These are phyloP conservation scores for Peniophora sp. DNA, from an alignment of 1,284 basidiomycete species.

Conservation along the genomic window DNA sequence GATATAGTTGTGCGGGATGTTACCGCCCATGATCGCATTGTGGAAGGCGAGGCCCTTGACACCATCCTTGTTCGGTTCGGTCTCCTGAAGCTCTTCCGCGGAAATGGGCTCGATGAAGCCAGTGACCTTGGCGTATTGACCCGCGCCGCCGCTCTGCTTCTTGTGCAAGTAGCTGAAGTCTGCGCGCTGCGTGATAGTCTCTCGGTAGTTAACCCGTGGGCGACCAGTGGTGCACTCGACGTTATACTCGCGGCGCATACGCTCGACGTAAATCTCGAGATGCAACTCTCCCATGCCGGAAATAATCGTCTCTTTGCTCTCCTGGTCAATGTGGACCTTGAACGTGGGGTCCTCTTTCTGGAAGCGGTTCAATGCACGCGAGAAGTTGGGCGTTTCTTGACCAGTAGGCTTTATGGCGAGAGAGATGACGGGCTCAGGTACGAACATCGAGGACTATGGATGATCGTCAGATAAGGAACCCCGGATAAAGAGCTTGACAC, in stretches of 20 bases:
- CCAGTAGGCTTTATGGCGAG: constrained; percentile 90
- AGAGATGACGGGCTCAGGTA: constrained; percentile 97
- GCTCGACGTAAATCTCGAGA: constrained; percentile 98
- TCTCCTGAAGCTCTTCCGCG: too few species aligned
- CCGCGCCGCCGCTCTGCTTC: constrained; percentile 97
- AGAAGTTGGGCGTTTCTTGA: constrained; percentile 92
- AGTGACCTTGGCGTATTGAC: constrained; percentile 92
- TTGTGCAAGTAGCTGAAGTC: constrained; percentile 94
- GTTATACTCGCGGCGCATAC: constrained; percentile 97
- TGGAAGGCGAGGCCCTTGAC: constrained; percentile 87
- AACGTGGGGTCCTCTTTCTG: constrained; percentile 99
- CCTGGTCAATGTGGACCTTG: constrained; percentile 90
- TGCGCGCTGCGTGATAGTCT: constrained; percentile 80
- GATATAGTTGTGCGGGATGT: constrained; percentile 87
- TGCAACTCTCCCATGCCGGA: constrained; percentile 99
- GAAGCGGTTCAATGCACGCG: constrained; percentile 94
- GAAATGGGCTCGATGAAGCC: constrained; percentile 89
- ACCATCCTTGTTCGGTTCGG: constrained; percentile 62
- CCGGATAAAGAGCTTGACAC: constrained; percentile 15
- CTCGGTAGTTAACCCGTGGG: constrained; percentile 95
- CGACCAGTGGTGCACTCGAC: constrained; percentile 93
- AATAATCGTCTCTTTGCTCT: constrained; percentile 99
- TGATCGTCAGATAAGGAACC: not conserved
- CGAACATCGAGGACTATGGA: constrained; percentile 90
- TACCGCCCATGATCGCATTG: constrained; percentile 87